These are phyloP conservation scores for Phytophthora boehmeriae DNA, from an alignment of 352 stramenopile genomes.

Conservation along the genomic window DNA sequence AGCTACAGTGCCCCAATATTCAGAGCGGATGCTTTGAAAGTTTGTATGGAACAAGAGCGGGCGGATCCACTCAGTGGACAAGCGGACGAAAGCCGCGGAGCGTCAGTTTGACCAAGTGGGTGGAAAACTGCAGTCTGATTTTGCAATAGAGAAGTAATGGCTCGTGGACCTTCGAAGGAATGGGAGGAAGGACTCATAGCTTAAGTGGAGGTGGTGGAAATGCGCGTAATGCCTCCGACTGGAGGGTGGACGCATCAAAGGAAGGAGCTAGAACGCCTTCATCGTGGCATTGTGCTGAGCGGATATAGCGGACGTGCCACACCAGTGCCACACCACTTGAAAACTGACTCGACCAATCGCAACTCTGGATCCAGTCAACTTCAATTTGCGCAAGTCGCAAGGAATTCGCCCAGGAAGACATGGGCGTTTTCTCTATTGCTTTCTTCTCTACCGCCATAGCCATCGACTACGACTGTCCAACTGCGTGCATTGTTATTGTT, in stretches of 20 bases:
- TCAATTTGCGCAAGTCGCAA: background rate
- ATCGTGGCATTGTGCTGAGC: too few relatives aligned
- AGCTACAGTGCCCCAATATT: background rate
- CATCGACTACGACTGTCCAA: too few relatives aligned
- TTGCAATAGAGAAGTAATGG: background rate
- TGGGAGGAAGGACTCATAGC: background rate
- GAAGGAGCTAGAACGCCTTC: too few relatives aligned
- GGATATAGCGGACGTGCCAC: background rate
- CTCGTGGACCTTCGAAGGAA: background rate
- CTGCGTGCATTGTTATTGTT: too few relatives aligned
- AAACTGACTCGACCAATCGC: too few relatives aligned
- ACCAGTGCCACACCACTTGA: background rate
- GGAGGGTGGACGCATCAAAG: background rate
- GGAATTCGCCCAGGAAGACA: background rate
- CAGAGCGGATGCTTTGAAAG: background rate
- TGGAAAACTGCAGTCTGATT: slow-evolving; percentile 1
- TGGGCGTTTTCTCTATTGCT: too few relatives aligned
- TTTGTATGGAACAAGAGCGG: too few relatives aligned
- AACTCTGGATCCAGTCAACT: background rate
- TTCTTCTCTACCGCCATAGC: too few relatives aligned
- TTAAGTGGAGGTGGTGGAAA: background rate
- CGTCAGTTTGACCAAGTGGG: background rate
- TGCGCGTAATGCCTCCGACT: background rate
- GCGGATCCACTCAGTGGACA: background rate
- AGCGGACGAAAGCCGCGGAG: background rate